Evolutionary conservation across 352 stramenopile genomes (phyloP), one percentile per base, ranked within the genome.

Genomic region (Phytophthora aleatoria): DNA sequence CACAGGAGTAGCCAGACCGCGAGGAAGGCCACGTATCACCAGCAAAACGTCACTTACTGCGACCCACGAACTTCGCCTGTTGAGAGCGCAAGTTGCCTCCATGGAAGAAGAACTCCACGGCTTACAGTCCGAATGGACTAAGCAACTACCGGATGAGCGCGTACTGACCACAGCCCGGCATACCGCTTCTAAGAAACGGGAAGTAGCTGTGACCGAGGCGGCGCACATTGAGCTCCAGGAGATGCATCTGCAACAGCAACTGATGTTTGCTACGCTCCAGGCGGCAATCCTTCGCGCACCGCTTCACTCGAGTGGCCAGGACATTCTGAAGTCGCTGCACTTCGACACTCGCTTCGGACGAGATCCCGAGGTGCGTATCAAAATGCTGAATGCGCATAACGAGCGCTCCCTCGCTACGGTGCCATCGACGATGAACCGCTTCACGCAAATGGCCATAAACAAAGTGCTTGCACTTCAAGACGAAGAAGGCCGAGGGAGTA

Each of bases 191-290:
- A 61, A 77, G 38, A 80, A 76, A 31, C 53, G 61, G 38, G 47
- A 42, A 12, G 51, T 47, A 2, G 30, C 36, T 39, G 47, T 53
- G 5, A 65, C 57, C 4, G 61, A 80, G 33, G 39, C 39, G 2
- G 55, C 47, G 24, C 59, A 69, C 13, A 54, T 36, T 31, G 36
- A 74, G 16, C 57, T 80, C 0, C 57, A 75, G 20, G 31, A 65
- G n/a, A 48, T 70, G n/a, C 50, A 73, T 43, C 42, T 69, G 5
- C 64, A 77, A 52, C 69, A 80, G 49, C 72, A 80, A 43, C 39
- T 77, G 6, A 56, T 67, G 43, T 77, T 76, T 41, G 72, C 72
- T 13, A 67, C 69, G 1, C 53, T 80, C 13, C 72, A 80, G 56
- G 51, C 61, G 3, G 64, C 61, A 0, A 53, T 80, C 11, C 59